Evolutionary conservation across 345 rosid genomes (phyloP), one percentile per base, ranked within the genome.

Genomic region (Schrenkiella parvula): DNA sequence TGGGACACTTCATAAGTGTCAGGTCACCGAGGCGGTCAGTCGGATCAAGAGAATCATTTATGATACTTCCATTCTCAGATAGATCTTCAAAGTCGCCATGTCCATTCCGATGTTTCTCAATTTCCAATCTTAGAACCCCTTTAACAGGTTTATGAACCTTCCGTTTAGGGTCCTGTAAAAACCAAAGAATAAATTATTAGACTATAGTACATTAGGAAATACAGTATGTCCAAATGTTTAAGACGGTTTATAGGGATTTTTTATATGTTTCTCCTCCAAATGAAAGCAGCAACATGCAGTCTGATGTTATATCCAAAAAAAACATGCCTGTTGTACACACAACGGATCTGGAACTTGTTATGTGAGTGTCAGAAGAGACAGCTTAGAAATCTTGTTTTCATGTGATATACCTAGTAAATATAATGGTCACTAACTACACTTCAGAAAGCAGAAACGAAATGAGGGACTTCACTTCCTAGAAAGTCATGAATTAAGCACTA

Each of bases 71-170:
- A 85, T 80, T 86, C 84, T 91, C 99, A 38, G 96, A 91, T 51
- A 84, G 39, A 80, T 89, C 88, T 72, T 89, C 99, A 69, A 83
- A 68, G 67, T 91, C 98, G 67, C 85, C 79, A 32, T 74, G 86
- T 58, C 79, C 81, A 41, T 86, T 82, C 77, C 82, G 91, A 67
- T 91, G 95, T 82, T 91, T 93, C 86, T 91, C 99, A 79, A 95
- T 95, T 86, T 89, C 96, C 74, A 95, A 83, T 76, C 87, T 83
- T 56, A 95, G 81, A 82, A 89, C 74, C 62, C 98, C 99, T 82
- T 86, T 88, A 43, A 95, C 99, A 44, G 96, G 98, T 76, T 91
- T 95, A 75, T 95, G 97, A 79, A 87, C 92, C 82, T 91, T 91
- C 66, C 86, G 85, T 72, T 88, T 95, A 26, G 96, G 93, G 82